Base-by-base conservation (phyloP, 441 rosid genomes). In the Populus tomentosa region DNA sequence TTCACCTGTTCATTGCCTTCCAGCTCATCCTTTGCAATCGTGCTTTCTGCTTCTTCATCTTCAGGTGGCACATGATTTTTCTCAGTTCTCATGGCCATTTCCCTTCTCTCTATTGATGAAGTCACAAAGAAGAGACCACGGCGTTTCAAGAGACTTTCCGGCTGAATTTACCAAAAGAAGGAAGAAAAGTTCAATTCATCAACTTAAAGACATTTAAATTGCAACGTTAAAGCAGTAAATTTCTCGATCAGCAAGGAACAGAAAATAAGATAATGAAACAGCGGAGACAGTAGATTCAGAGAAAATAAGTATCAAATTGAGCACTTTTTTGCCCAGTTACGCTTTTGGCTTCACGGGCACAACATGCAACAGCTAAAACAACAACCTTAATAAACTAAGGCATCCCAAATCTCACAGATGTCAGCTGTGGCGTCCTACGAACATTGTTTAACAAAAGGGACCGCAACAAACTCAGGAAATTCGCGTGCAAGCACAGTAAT, bases 101-200 rank as follows among this genome's bases (percentile, higher is more conserved):
- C 90, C 82, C 88, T 90, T 85, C 89, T 90, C 80, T 90, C 94
- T 6, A 90, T 38, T 0, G 99, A 96, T 16, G 98, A 96, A 72
- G 94, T 92, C 65, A 96, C 92, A 71, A 90, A 84, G 18, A 81
- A 84, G 23, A 96, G 82, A 74, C 96, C 90, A 0, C 88, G 88
- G 77, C 80, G 77, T 82, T 90, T 89, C 33, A 90, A 83, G 33
- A 94, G 88, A 86, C 85, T 89, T 70, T 77, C 89, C 69, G 95
- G 90, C 98, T 95, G 84, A 78, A 79, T 61, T 76, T 32, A 69
- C 40, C 33, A 74, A 23, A 75, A 53, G 61, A 53, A 9, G 66
- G 32, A 70, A 26, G 10, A 40, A 78, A 63, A 30, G 40, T 13
- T 32, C 42, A 35, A 14, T 70, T 10, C 62, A 78, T 50, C 28